These are phyloP conservation scores for Mrakia frigida DNA, from an alignment of 768 basidiomycete species.

Conservation along the genomic window DNA sequence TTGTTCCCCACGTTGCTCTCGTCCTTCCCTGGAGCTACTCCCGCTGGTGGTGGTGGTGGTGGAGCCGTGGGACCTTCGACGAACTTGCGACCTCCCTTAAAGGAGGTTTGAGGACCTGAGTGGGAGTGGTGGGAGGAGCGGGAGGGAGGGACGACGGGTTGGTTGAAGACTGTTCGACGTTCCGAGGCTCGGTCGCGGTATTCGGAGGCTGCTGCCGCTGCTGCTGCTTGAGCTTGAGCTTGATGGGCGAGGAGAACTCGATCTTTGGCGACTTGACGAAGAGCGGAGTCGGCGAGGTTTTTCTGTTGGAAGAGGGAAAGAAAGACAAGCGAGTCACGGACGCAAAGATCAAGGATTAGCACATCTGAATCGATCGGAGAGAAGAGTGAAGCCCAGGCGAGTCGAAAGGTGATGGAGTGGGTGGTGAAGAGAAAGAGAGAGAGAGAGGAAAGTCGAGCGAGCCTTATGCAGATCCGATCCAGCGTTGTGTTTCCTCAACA, in stretches of 20 bases:
- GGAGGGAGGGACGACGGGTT: constrained; percentile 71
- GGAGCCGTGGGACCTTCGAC: constrained; percentile 63
- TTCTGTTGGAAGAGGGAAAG: constrained; percentile 53
- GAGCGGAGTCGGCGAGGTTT: constrained; percentile 60
- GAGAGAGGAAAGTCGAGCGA: constrained; percentile 44
- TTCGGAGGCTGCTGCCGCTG: constrained; percentile 53
- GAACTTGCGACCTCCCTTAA: constrained; percentile 45
- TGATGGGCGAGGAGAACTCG: constrained; percentile 35
- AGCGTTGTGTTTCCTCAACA: constrained; percentile 81
- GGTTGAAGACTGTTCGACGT: constrained; percentile 82
- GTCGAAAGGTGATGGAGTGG: neutral
- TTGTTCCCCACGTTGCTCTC: constrained; percentile 28
- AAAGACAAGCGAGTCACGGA: neutral
- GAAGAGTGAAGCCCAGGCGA: neutral
- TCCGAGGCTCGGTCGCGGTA: constrained; percentile 95
- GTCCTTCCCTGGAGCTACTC: constrained; percentile 17
- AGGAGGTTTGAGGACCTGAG: constrained; percentile 35
- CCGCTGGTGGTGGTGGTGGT: constrained; percentile 49
- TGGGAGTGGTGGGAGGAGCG: neutral
- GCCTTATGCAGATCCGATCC: constrained; percentile 96
- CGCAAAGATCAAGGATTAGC: constrained; percentile 8
- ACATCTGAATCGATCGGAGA: neutral
- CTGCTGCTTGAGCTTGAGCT: neutral
- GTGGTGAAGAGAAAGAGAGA: constrained; percentile 37
- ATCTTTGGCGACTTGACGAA: constrained; percentile 61